A percentile compares a stretch with the other conserved stretches of the same genome.
phyloP scores from a whole-genome alignment of 306 rosid genomes.

The Dalbergia oliveri region DNA sequence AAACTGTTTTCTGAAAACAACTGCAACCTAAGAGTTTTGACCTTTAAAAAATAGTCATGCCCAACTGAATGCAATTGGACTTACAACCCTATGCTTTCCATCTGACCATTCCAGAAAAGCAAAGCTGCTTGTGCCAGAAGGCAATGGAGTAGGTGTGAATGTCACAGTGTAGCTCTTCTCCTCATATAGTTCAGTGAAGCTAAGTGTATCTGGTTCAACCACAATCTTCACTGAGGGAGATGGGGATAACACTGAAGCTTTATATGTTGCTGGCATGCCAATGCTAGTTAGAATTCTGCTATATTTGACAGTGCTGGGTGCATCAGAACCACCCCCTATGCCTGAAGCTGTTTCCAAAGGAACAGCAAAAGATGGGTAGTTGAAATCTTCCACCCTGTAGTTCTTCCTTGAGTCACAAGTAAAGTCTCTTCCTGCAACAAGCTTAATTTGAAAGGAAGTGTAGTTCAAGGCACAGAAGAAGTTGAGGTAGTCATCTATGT shows the following conservation, averaged over 20 bases:
- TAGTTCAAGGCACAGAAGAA: constrained; percentile 83
- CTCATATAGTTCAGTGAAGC: constrained; percentile 60
- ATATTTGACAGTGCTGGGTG: constrained; percentile 55
- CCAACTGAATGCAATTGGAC: constrained; percentile 90
- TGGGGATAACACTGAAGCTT: constrained; percentile 57
- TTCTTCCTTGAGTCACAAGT: constrained; percentile 61
- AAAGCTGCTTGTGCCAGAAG: constrained; percentile 75
- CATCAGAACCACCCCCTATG: constrained; percentile 56
- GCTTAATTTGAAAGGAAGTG: constrained; percentile 56
- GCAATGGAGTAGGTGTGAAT: constrained; percentile 60
- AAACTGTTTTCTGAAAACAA: no score
- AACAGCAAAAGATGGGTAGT: constrained; percentile 89
- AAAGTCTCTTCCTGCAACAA: constrained; percentile 53
- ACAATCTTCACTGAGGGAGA: constrained; percentile 64
- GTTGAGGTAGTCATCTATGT: constrained; percentile 63
- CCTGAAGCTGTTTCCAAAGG: constrained; percentile 81
- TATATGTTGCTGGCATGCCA: constrained; percentile 68
- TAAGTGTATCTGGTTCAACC: constrained; percentile 70
- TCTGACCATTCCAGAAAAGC: constrained; percentile 82
- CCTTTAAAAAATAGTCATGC: constrained; percentile 45
- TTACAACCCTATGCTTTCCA: constrained; percentile 73
- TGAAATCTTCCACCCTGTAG: constrained; percentile 70
- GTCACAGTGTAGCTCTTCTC: constrained; percentile 77
- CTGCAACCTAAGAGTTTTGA: neutral
- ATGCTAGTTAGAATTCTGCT: constrained; percentile 78